Evolutionary conservation across 2,329 filamentous ascomycete genomes (phyloP).

Genomic region (Fusarium falciforme): DNA sequence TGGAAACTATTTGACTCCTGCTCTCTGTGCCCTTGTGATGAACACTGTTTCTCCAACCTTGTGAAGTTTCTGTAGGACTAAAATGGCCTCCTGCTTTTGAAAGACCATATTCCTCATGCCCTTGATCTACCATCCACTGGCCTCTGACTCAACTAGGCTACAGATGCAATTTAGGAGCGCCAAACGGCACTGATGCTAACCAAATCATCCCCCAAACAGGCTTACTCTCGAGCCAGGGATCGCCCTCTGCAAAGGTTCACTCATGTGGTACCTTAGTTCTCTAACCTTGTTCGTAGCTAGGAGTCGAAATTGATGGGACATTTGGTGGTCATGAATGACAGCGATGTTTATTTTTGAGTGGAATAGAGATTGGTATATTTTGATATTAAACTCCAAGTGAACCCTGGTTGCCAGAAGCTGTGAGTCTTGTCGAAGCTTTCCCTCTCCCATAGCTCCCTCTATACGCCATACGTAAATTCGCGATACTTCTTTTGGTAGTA

Average conservation of each 20-base stretch:
- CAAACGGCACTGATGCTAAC: neutral
- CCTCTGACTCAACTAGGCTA: neutral
- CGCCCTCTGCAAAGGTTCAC: neutral
- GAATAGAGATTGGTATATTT: neutral
- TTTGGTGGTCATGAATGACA: neutral
- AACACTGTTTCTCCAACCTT: neutral
- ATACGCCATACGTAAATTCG: slow-evolving; percentile 55
- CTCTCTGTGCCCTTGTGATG: neutral
- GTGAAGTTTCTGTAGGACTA: neutral
- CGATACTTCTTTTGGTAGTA: slow-evolving; percentile 57
- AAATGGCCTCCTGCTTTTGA: neutral
- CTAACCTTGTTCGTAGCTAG: neutral
- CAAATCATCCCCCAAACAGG: neutral
- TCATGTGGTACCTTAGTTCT: neutral
- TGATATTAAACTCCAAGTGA: neutral
- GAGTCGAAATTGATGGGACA: neutral
- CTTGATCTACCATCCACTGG: neutral
- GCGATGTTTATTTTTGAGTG: neutral
- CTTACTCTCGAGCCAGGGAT: neutral
- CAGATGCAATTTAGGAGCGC: neutral
- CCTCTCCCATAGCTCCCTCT: neutral
- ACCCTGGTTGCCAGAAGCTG: neutral
- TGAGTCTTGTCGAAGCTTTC: neutral
- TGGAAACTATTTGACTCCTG: neutral
- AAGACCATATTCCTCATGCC: neutral